Evolutionary conservation across 805 yeast species (phyloP).

Genomic region (Hanseniaspora thailandica): DNA sequence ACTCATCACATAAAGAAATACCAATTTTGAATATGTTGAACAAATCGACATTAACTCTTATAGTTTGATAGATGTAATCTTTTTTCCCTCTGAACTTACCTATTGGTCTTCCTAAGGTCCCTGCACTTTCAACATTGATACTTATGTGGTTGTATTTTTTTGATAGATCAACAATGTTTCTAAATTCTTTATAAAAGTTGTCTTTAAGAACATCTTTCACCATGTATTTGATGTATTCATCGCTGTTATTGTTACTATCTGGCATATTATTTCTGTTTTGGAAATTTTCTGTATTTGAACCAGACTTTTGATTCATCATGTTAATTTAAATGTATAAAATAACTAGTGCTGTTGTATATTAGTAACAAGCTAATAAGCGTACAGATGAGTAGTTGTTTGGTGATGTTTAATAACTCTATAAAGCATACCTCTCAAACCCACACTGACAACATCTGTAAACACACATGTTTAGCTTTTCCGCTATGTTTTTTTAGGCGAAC

Average conservation of each 20-base stretch:
- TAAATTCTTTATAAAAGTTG: slow-evolving; percentile 57
- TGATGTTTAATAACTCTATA: too few relatives aligned
- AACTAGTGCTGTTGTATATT: too few relatives aligned
- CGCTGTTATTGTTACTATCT: slow-evolving; percentile 8
- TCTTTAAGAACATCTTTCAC: slow-evolving; percentile 65
- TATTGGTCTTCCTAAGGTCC: slow-evolving; percentile 89
- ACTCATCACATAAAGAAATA: slow-evolving; percentile 55
- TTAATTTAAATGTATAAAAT: too few relatives aligned
- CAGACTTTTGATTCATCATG: neutral
- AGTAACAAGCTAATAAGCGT: too few relatives aligned
- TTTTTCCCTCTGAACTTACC: slow-evolving; percentile 81
- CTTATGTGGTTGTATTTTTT: slow-evolving; percentile 49
- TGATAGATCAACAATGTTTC: slow-evolving; percentile 45
- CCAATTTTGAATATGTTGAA: slow-evolving; percentile 79
- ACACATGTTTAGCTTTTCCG: too few relatives aligned
- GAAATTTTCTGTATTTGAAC: neutral
- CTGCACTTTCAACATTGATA: slow-evolving; percentile 88
- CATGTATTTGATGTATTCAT: slow-evolving; percentile 17
- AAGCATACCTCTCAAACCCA: too few relatives aligned
- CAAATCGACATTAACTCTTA: slow-evolving; percentile 82
- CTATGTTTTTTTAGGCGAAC: too few relatives aligned
- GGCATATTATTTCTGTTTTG: neutral
- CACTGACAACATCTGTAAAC: too few relatives aligned
- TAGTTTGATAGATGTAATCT: slow-evolving; percentile 92
- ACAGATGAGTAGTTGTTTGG: too few relatives aligned